Conservation (phyloP, 2,329 filamentous ascomycete genomes). For the Aspergillus transmontanensis region DNA sequence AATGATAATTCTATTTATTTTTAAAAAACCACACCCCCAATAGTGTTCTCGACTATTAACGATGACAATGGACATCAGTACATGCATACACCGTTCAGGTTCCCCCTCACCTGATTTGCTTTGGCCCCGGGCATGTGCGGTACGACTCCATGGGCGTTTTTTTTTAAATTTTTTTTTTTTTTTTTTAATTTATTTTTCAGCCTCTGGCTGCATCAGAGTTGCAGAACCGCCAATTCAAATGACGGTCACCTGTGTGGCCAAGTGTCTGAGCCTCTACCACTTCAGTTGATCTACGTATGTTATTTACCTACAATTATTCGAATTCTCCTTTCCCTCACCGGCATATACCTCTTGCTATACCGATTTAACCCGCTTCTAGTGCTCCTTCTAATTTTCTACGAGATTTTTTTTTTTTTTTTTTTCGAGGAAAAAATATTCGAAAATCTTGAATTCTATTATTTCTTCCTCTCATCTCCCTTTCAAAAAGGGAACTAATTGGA, state of each 20-base stretch:
- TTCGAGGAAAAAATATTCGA: background rate
- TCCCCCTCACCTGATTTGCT: background rate
- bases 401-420: background rate
- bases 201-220: slow-evolving; percentile 19
- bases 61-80: background rate
- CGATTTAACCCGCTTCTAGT: background rate
- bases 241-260: slow-evolving; percentile 7
- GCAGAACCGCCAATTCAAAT: slow-evolving; percentile 13
- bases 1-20: background rate
- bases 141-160: slow-evolving; percentile 3
- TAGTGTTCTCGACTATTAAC: background rate
- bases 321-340: background rate
- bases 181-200: slow-evolving; percentile 10
- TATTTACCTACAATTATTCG: background rate
- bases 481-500: background rate
- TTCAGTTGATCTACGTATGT: background rate
- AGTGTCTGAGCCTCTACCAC: slow-evolving; percentile 16
- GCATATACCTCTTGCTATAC: background rate
- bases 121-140: background rate
- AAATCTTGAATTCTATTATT: background rate
- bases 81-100: background rate
- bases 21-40: background rate
- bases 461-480: background rate
- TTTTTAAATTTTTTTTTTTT: slow-evolving; percentile 6
- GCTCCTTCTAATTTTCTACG: background rate